Evolutionary conservation across 257 asterid genomes (phyloP), one percentile per base, ranked within the genome.

Genomic region (Thymus quinquecostatus): DNA sequence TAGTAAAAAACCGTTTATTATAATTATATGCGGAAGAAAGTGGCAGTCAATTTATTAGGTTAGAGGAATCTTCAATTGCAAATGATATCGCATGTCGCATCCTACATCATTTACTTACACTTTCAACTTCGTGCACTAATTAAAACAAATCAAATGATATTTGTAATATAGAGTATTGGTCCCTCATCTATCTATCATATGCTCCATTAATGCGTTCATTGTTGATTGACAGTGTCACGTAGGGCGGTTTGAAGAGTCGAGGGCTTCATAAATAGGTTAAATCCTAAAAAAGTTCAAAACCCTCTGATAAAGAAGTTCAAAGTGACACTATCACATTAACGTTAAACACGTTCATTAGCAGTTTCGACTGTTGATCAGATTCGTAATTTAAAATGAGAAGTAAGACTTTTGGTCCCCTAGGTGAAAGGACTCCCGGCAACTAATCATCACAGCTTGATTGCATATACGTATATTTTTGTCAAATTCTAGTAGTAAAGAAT

Each of bases 401-500:
- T 21, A 21, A 21, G 21, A 21, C 0, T 21, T 38, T 38, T 38
- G 82, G 83, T 76, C 80, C 82, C 82, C 76, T 30, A 38, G 6
- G 8, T 5, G 41, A 28, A 33, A 11, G 63, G 14, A 30, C 75
- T 74, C 81, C 83, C 83, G 79, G 91, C 85, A 79, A 89, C 82
- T 83, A 77, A 89, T 91, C 89, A 91, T 91, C 70, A 81, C 88
- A 76, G 73, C 41, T 80, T 82, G 87, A 88, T 85, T 79, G 84
- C 78, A 84, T 4, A 38, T 38, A 38, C 78, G 83, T 4, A 38
- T 38, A 38, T 38, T 74, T 79, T 80, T 78, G 82, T 84, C 75
- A 38, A 27, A 28, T 29, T 34, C 33, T 14, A 21, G 21, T 48
- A 68, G 66, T 51, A 53, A 60, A 73, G 70, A 61, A 60, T 21